Evolutionary conservation across 257 asterid genomes (phyloP), one percentile per base, ranked within the genome.

Genomic region (Jaltomata sinuosa): DNA sequence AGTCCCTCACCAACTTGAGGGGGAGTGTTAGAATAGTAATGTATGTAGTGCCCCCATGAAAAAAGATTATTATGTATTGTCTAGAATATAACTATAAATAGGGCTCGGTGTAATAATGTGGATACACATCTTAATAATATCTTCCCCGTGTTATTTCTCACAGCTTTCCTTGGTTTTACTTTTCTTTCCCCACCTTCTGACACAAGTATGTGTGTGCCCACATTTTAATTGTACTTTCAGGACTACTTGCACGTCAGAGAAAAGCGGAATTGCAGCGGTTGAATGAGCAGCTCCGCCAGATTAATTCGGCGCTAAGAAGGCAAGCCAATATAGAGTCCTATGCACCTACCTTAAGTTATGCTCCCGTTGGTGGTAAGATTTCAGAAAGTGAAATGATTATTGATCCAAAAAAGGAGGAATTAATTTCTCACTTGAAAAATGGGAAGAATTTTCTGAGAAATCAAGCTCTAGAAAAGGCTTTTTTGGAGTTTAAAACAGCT

Each of bases 251-350:
- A 21, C 92, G 99, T 65, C 97, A 95, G 86, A 90, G 99, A 89
- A 94, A 84, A 89, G 98, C 92, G 61, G 99, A 97, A 87, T 83
- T 97, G 87, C 87, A 88, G 89, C 91, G 94, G 79, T 89, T 97
- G 78, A 97, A 97, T 68, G 99, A 97, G 81, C 99, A 95, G 91
- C 93, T 97, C 76, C 95, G 98, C 49, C 99, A 95, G 88, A 97
- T 97, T 85, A 97, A 97, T 87, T 53, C 97, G 8, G 98, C 99
- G 49, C 84, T 97, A 49, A 93, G 97, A 88, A 89, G 99, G 90
- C 99, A 97, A 89, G 98, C 98, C 80, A 95, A 94, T 87, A 95
- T 97, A 45, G 98, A 97, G 89, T 97, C 99, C 5, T 97, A 97
- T 87, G 99, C 98, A 12, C 99, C 99, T 84, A 88, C 85, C 92